These are phyloP conservation scores for Hypsizygus ulmarius DNA, from an alignment of 1,284 basidiomycete genomes.

Conservation along the genomic window DNA sequence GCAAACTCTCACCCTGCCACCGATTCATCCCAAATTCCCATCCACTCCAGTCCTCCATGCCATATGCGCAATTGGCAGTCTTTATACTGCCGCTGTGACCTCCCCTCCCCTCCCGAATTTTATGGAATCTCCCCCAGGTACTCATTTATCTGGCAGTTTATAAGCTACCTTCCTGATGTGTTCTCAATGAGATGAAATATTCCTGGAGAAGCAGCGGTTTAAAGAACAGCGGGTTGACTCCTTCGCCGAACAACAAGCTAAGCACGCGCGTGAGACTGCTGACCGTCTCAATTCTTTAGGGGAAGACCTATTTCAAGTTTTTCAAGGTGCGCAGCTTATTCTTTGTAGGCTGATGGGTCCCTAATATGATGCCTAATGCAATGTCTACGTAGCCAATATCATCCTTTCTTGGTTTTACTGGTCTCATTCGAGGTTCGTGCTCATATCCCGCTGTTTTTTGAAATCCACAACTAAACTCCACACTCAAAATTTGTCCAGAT, in stretches of 20 bases:
- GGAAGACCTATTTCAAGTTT: constrained; percentile 54
- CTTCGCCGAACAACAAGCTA: constrained; percentile 67
- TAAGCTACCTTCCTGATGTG: neutral
- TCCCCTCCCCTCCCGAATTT: constrained; percentile 52
- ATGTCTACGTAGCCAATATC: constrained; percentile 45
- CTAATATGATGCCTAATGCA: constrained; percentile 3
- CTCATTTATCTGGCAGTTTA: constrained; percentile 13
- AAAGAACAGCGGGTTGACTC: constrained; percentile 51
- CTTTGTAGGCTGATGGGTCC: neutral
- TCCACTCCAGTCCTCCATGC: constrained; percentile 65
- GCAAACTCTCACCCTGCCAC: constrained; percentile 58
- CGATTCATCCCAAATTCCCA: constrained; percentile 71
- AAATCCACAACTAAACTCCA: neutral
- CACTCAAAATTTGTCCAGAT: constrained; percentile 37
- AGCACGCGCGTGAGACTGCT: constrained; percentile 50
- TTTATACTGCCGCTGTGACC: constrained; percentile 59
- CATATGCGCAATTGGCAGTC: constrained; percentile 71
- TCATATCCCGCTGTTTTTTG: neutral
- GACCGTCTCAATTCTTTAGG: constrained; percentile 50
- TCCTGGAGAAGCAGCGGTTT: constrained; percentile 43
- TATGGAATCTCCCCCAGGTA: constrained; percentile 46
- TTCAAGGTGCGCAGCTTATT: constrained; percentile 50
- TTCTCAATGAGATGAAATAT: constrained; percentile 47
- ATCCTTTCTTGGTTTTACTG: constrained; percentile 72
- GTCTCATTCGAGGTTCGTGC: constrained; percentile 59